Evolutionary conservation across 352 stramenopile genomes (phyloP).

Genomic region (Globisporangium nodosum): DNA sequence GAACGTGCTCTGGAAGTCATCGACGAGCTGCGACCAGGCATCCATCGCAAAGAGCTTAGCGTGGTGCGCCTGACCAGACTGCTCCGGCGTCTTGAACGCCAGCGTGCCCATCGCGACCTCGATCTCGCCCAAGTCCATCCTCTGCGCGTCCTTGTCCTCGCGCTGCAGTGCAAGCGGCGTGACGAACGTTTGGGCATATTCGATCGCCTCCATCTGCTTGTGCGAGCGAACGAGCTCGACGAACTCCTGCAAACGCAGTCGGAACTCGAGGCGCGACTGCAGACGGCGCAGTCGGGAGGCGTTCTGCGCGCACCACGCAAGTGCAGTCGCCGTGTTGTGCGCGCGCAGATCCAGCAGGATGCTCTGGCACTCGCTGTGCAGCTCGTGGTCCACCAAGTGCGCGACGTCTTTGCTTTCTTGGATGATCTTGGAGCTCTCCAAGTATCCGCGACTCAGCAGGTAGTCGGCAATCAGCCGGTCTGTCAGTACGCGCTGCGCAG

Average conservation of each 20-base stretch:
- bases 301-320: slow-evolving; percentile 71
- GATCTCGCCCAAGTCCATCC: slow-evolving; percentile 54
- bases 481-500: slow-evolving; percentile 18
- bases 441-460: slow-evolving; percentile 57
- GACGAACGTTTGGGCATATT: slow-evolving; percentile 58
- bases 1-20: slow-evolving; percentile 59
- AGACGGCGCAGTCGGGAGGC: slow-evolving; percentile 63
- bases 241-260: slow-evolving; percentile 69
- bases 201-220: slow-evolving; percentile 64
- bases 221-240: slow-evolving; percentile 70
- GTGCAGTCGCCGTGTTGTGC: slow-evolving; percentile 40
- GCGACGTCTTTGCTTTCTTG: slow-evolving; percentile 56
- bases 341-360: slow-evolving; percentile 52
- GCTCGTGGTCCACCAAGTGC: slow-evolving; percentile 58
- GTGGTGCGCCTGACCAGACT: slow-evolving; percentile 58
- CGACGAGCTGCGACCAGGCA: slow-evolving; percentile 49
- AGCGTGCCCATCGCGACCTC: slow-evolving; percentile 75
- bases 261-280: slow-evolving; percentile 68
- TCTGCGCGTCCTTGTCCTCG: slow-evolving; percentile 42
- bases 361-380: slow-evolving; percentile 45
- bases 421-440: slow-evolving; percentile 65
- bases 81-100: slow-evolving; percentile 52
- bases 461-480: slow-evolving; percentile 73
- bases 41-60: slow-evolving; percentile 56
- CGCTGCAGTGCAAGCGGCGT: slow-evolving; percentile 63